A percentile compares a stretch with the other conserved stretches of the same genome.
Evolutionary conservation across 305 asterid genomes (phyloP).

Genomic region (Plantago coronopus): DNA sequence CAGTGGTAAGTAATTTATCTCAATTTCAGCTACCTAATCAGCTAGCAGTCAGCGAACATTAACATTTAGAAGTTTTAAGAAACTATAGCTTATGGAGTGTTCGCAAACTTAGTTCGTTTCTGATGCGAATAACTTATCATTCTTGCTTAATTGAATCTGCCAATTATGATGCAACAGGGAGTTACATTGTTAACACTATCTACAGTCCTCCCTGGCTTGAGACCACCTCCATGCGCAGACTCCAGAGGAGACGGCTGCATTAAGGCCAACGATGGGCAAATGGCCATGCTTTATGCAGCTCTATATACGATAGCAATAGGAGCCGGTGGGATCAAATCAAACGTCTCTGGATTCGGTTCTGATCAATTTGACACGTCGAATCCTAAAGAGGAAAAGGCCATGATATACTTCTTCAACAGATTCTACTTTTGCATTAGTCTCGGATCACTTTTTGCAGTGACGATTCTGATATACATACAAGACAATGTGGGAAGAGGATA

Average conservation of each 20-base stretch:
- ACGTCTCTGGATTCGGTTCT: constrained; percentile 83
- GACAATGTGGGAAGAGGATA: constrained; percentile 66
- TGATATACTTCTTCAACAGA: constrained; percentile 76
- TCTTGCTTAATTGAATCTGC: too few relatives aligned
- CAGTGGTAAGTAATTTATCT: constrained; percentile 33
- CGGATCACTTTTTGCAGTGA: constrained; percentile 80
- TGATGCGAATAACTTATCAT: too few relatives aligned
- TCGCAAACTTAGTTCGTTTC: too few relatives aligned
- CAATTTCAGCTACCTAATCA: too few relatives aligned
- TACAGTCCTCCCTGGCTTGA: constrained; percentile 50
- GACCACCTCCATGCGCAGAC: constrained; percentile 58
- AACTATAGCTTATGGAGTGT: too few relatives aligned
- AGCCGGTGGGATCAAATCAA: constrained; percentile 88
- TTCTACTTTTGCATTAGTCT: constrained; percentile 90
- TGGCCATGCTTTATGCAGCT: constrained; percentile 62
- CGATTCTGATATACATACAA: constrained; percentile 75
- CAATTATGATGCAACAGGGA: too few relatives aligned
- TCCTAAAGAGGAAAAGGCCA: constrained; percentile 61
- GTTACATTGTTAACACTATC: constrained; percentile 55
- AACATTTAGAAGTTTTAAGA: too few relatives aligned
- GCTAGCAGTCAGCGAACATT: too few relatives aligned
- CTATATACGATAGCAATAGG: constrained; percentile 76
- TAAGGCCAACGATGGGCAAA: constrained; percentile 57
- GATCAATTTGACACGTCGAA: constrained; percentile 86
- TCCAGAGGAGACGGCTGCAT: constrained; percentile 32